A percentile compares a stretch with the other conserved stretches of the same genome.
These are phyloP conservation scores for Powellomyces hirtus DNA, from an alignment of 192 early-diverging fungal species.

Conservation along the genomic window DNA sequence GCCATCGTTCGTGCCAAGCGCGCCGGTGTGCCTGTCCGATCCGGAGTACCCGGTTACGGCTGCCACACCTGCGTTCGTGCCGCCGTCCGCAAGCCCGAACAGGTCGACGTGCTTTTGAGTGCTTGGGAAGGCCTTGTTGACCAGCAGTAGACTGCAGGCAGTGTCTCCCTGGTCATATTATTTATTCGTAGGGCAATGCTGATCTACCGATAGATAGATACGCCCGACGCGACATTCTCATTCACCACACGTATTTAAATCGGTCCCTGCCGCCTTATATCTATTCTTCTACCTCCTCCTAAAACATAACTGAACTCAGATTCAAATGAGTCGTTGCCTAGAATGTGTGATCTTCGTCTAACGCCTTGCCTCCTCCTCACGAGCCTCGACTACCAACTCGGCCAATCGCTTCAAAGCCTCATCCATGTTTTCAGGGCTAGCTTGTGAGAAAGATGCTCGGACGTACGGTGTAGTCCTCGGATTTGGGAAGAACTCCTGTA, in stretches of 20 bases:
- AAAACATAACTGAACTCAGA: too few species aligned
- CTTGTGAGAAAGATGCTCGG: constrained; percentile 47
- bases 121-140: constrained; percentile 52
- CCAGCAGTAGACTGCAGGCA: not conserved
- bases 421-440: constrained; percentile 46
- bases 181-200: too few species aligned
- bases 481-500: constrained; percentile 54
- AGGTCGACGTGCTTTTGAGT: constrained; percentile 66
- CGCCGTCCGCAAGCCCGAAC: constrained; percentile 53
- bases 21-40: constrained; percentile 84
- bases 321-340: too few species aligned
- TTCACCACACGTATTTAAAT: too few species aligned
- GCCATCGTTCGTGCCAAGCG: constrained; percentile 64
- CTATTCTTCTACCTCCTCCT: too few species aligned
- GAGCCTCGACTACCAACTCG: constrained; percentile 30
- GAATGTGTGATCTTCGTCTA: too few species aligned
- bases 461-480: constrained; percentile 45
- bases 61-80: constrained; percentile 73
- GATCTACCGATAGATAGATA: too few species aligned
- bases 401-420: constrained; percentile 40
- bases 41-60: constrained; percentile 73
- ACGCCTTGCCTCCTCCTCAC: too few species aligned
- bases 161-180: too few species aligned
- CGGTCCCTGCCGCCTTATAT: too few species aligned
- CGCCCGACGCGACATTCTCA: too few species aligned